These are phyloP conservation scores for Lachnum nothofagi DNA, from an alignment of 2,329 filamentous ascomycete species.

Conservation along the genomic window DNA sequence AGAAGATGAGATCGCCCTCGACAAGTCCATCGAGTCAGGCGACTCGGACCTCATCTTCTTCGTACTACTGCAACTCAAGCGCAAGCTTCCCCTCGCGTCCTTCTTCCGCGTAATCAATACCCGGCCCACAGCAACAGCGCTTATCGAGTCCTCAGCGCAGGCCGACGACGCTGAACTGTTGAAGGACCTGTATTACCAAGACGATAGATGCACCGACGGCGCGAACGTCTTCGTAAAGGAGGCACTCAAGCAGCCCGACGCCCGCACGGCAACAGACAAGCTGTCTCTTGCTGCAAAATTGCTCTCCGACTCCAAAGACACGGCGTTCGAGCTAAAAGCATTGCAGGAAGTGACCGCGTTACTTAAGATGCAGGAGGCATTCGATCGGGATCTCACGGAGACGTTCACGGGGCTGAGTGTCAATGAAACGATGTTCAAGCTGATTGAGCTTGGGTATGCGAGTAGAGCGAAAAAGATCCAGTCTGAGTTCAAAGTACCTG, in stretches of 20 bases:
- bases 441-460: slow-evolving; percentile 75
- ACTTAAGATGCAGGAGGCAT: slow-evolving; percentile 76
- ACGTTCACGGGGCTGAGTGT: slow-evolving; percentile 77
- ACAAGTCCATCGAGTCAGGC: slow-evolving; percentile 93
- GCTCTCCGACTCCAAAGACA: slow-evolving; percentile 77
- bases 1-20: slow-evolving; percentile 87
- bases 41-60: slow-evolving; percentile 91
- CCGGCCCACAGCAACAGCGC: slow-evolving; percentile 76
- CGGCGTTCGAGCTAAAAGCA: slow-evolving; percentile 65
- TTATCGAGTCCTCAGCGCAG: slow-evolving; percentile 81
- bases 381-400: slow-evolving; percentile 77
- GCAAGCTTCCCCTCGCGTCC: slow-evolving; percentile 79
- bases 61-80: slow-evolving; percentile 81
- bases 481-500: slow-evolving; percentile 85
- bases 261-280: slow-evolving; percentile 72
- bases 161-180: slow-evolving; percentile 72
- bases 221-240: slow-evolving; percentile 83
- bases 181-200: slow-evolving; percentile 96
- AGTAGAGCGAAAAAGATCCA: slow-evolving; percentile 84
- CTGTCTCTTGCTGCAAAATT: slow-evolving; percentile 80
- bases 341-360: slow-evolving; percentile 77
- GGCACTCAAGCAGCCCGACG: slow-evolving; percentile 67
- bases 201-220: slow-evolving; percentile 83
- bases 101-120: slow-evolving; percentile 91
- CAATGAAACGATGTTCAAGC: slow-evolving; percentile 86